Evolutionary conservation across 176 grass and related monocot genomes (phyloP).

Genomic region (Phyllostachys edulis): DNA sequence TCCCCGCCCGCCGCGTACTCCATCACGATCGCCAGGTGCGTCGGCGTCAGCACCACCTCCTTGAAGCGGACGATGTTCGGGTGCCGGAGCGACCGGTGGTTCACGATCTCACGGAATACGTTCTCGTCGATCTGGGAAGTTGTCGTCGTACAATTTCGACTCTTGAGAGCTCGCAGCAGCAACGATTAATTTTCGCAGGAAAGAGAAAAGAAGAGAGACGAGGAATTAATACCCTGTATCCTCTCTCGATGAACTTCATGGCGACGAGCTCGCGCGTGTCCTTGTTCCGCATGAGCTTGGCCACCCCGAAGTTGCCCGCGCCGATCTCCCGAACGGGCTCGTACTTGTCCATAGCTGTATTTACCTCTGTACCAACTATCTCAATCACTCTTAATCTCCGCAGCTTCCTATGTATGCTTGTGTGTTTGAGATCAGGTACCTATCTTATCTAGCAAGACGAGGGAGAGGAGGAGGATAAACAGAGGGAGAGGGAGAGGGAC

Average conservation of each 20-base stretch:
- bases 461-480: background rate
- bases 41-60: constrained; percentile 85
- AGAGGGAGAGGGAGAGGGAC: background rate
- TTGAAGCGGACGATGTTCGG: constrained; percentile 91
- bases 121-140: constrained; percentile 74
- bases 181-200: no score
- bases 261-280: constrained; percentile 67
- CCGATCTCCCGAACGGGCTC: constrained; percentile 80
- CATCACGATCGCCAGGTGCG: constrained; percentile 90
- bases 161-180: no score
- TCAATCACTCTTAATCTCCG: background rate
- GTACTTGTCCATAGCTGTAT: constrained; percentile 59
- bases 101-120: constrained; percentile 86
- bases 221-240: constrained; percentile 33
- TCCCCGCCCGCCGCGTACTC: constrained; percentile 93
- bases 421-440: no score
- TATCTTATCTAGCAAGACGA: no score
- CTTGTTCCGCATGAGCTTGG: constrained; percentile 72
- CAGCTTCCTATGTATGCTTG: background rate
- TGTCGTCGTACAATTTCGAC: no score
- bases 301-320: constrained; percentile 74
- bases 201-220: no score
- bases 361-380: no score
- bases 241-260: constrained; percentile 84
- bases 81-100: constrained; percentile 76